A percentile compares a stretch with the other conserved stretches of the same genome.
Conservation (phyloP, 2,329 filamentous ascomycete genomes). For the Ophiostoma novo-ulmi region DNA sequence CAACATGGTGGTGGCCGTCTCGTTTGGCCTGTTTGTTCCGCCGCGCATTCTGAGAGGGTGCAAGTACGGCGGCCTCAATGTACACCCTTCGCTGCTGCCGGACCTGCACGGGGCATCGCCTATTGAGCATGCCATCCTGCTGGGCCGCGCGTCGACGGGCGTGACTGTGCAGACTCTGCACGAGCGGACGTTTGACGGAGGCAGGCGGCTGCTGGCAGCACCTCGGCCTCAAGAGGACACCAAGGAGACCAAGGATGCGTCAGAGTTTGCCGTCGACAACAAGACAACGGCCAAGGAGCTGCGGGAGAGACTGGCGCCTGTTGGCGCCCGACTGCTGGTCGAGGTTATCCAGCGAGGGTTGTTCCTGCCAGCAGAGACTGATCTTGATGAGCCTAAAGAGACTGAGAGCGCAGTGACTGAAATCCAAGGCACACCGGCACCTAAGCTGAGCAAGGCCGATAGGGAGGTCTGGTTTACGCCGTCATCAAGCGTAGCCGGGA, state of each 20-base stretch:
- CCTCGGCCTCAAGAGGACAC: constrained; percentile 30
- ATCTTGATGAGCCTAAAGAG: not conserved
- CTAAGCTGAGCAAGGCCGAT: constrained; percentile 66
- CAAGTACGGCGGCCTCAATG: constrained; percentile 82
- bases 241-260: too few species aligned
- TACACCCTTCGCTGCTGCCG: constrained; percentile 87
- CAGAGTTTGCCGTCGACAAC: constrained; percentile 23
- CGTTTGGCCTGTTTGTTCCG: constrained; percentile 88
- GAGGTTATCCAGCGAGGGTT: constrained; percentile 56
- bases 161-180: constrained; percentile 86
- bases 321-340: constrained; percentile 68
- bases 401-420: not conserved
- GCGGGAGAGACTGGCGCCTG: constrained; percentile 48
- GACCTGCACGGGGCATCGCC: constrained; percentile 83
- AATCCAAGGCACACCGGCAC: constrained; percentile 50
- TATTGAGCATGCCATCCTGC: constrained; percentile 75
- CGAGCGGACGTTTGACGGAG: constrained; percentile 69
- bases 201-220: constrained; percentile 67
- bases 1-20: constrained; percentile 85
- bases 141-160: constrained; percentile 57
- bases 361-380: constrained; percentile 49
- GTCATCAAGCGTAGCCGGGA: constrained; percentile 38
- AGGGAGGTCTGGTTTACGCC: constrained; percentile 59
- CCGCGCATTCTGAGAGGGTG: constrained; percentile 63
- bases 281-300: constrained; percentile 44